Percentiles rank a stretch among this genome's conserved stretches.
Conservation (phyloP, 2,329 filamentous ascomycete genomes). For the Aureobasidium zeae region DNA sequence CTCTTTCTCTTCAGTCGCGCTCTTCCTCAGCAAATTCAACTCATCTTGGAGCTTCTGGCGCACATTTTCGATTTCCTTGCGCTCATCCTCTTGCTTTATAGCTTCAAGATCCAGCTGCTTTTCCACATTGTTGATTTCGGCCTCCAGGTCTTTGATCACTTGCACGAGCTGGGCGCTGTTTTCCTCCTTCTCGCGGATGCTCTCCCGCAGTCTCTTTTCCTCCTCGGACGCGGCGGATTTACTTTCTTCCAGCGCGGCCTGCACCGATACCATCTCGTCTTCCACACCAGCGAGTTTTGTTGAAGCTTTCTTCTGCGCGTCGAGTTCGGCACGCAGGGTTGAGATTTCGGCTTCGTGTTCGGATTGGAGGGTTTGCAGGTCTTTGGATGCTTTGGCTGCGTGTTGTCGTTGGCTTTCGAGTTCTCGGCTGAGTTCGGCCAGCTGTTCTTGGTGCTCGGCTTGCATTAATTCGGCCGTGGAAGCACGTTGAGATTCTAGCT, state of each 20-base stretch:
- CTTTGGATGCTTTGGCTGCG: constrained; percentile 10
- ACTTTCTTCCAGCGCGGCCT: constrained; percentile 24
- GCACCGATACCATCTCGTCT: constrained; percentile 26
- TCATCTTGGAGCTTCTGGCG: constrained; percentile 13
- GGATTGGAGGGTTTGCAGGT: constrained; percentile 17
- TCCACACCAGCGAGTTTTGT: constrained; percentile 25
- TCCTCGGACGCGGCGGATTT: constrained; percentile 23
- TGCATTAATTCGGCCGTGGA: neutral
- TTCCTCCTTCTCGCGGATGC: constrained; percentile 24
- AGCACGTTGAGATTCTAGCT: constrained; percentile 20
- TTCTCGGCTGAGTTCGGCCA: neutral
- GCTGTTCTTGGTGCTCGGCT: neutral
- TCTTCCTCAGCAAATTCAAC: constrained; percentile 3
- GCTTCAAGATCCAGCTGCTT: constrained; percentile 18
- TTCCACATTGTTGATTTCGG: constrained; percentile 29
- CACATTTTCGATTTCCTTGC: constrained; percentile 14
- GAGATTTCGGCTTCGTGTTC: constrained; percentile 21
- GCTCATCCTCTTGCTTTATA: constrained; percentile 14
- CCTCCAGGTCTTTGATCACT: constrained; percentile 26
- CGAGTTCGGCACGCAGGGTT: constrained; percentile 22
- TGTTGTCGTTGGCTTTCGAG: neutral
- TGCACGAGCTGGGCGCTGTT: constrained; percentile 25
- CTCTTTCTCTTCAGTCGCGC: constrained; percentile 9
- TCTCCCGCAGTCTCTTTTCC: constrained; percentile 25
- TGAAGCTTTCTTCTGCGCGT: constrained; percentile 22